Conservation (phyloP, 2,329 filamentous ascomycete species). For the Arthrobotrys entomopaga region DNA sequence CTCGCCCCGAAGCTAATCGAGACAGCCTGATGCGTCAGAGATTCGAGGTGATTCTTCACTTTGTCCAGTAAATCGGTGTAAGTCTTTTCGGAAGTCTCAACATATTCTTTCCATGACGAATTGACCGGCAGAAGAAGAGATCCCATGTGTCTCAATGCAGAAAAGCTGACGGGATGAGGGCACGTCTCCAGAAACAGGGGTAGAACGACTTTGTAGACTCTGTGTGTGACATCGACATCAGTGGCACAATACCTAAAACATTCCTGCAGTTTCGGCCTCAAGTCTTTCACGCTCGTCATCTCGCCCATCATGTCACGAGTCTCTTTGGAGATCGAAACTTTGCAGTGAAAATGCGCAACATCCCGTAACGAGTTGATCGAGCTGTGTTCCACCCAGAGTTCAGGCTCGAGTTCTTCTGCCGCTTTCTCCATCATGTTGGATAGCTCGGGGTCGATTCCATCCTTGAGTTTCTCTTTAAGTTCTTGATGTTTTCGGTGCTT, state of each 20-base stretch:
- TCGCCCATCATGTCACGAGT: constrained; percentile 86
- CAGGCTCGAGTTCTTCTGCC: constrained; percentile 83
- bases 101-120: constrained; percentile 85
- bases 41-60: constrained; percentile 79
- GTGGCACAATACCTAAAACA: constrained; percentile 93
- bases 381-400: constrained; percentile 93
- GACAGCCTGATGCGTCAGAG: constrained; percentile 79
- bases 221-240: constrained; percentile 91
- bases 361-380: constrained; percentile 95
- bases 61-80: constrained; percentile 80
- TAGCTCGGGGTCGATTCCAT: constrained; percentile 72
- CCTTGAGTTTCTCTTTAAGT: constrained; percentile 79
- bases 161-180: constrained; percentile 96
- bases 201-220: constrained; percentile 93
- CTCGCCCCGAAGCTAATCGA: constrained; percentile 19
- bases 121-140: constrained; percentile 92
- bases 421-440: constrained; percentile 75
- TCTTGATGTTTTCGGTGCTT: constrained; percentile 92
- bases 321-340: constrained; percentile 89
- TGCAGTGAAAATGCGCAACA: constrained; percentile 95
- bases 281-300: constrained; percentile 72
- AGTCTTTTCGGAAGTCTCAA: constrained; percentile 83
- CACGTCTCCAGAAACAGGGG: constrained; percentile 88
- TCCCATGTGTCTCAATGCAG: constrained; percentile 89
- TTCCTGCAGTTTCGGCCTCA: constrained; percentile 73